Percentiles rank a stretch among this genome's conserved stretches.
Evolutionary conservation across 192 early-diverging fungal genomes (phyloP).

Genomic region (Mortierella alpina): DNA sequence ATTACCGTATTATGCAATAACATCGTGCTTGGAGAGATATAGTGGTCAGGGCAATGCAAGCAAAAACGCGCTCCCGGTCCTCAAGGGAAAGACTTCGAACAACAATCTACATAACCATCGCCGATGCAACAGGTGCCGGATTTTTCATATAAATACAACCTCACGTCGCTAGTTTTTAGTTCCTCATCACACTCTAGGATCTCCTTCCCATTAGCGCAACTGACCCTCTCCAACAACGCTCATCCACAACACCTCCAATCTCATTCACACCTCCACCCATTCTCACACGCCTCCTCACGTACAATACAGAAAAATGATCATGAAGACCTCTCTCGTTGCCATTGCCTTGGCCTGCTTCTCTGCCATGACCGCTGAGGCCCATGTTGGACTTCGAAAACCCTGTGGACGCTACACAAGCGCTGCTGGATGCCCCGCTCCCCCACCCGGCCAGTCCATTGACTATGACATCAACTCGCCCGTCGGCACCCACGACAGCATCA

Average conservation of each 20-base stretch:
- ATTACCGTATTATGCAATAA: too few species aligned
- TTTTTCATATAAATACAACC: too few species aligned
- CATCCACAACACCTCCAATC: neutral
- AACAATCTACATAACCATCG: too few species aligned
- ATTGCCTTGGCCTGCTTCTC: conserved; percentile 16
- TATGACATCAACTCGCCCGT: conserved; percentile 60
- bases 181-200: too few species aligned
- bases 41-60: too few species aligned
- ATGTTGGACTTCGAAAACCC: conserved; percentile 52
- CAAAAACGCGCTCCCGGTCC: too few species aligned
- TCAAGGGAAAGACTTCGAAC: too few species aligned
- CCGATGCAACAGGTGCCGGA: too few species aligned
- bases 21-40: too few species aligned
- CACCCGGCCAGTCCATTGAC: conserved; percentile 49
- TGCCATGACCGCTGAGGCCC: conserved; percentile 53
- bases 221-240: neutral
- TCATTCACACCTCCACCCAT: neutral
- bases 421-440: conserved; percentile 49
- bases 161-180: too few species aligned
- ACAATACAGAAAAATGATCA: conserved; percentile 11
- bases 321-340: conserved; percentile 27
- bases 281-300: neutral
- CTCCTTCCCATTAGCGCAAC: too few species aligned
- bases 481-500: conserved; percentile 20
- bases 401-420: conserved; percentile 54